Evolutionary conservation across 2,329 filamentous ascomycete genomes (phyloP).

Genomic region (Ophiostoma fasciatum): DNA sequence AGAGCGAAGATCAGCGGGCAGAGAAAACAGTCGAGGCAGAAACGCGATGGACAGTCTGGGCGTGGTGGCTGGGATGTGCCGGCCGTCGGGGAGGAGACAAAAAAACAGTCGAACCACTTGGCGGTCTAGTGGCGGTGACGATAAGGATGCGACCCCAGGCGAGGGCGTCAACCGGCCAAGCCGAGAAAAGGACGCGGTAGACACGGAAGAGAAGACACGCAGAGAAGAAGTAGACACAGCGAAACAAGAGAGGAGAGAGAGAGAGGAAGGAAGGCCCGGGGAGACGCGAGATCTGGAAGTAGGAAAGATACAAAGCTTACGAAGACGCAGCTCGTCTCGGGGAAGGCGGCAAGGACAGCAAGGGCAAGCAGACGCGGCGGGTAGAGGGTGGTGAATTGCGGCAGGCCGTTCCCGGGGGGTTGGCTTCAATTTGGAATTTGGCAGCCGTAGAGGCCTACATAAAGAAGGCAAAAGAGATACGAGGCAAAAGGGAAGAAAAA

Average conservation of each 20-base stretch:
- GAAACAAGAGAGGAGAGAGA: no score
- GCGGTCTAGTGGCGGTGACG: no score
- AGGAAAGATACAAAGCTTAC: constrained; percentile 1
- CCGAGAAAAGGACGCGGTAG: neutral
- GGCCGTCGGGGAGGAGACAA: no score
- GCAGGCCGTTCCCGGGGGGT: constrained; percentile 4
- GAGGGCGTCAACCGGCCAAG: no score
- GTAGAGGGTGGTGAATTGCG: constrained; percentile 4
- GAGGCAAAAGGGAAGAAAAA: no score
- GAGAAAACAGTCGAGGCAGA: neutral
- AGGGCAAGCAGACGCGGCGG: no score
- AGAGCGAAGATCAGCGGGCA: neutral
- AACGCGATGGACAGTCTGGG: neutral
- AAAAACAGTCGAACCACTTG: no score
- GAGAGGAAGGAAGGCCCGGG: no score
- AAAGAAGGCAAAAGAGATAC: no score
- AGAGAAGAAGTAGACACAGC: neutral
- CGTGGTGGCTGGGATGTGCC: no score
- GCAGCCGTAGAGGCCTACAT: neutral
- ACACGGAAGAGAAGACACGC: neutral
- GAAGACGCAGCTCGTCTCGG: neutral
- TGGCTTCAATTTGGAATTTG: constrained; percentile 1
- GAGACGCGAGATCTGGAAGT: no score
- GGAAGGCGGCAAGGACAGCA: neutral
- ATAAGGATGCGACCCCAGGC: no score